phyloP scores from a whole-genome alignment of 208 protist genomes.

The Leptomonas seymouri region DNA sequence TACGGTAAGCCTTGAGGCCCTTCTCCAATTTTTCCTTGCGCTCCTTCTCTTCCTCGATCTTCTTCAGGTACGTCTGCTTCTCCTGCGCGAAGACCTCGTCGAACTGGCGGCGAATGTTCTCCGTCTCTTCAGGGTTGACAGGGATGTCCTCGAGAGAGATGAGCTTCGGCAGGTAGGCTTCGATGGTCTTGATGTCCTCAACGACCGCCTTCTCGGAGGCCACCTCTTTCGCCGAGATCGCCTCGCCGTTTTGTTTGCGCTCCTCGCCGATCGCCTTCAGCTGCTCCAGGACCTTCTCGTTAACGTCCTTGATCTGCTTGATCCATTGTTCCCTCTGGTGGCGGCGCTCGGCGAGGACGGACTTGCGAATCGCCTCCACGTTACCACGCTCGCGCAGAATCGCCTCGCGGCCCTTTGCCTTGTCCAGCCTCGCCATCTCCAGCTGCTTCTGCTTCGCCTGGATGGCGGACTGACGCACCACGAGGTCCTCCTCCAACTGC shows the following conservation, averaged over 20 bases:
- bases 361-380: conserved; percentile 76
- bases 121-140: conserved; percentile 84
- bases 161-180: conserved; percentile 88
- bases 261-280: conserved; percentile 70
- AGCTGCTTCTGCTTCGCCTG: conserved; percentile 83
- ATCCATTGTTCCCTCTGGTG: conserved; percentile 91
- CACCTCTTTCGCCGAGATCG: conserved; percentile 67
- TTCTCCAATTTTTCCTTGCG: conserved; percentile 91
- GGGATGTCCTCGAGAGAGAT: conserved; percentile 88
- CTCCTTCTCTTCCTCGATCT: conserved; percentile 84
- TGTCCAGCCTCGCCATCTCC: conserved; percentile 88
- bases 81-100: conserved; percentile 87
- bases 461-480: conserved; percentile 70
- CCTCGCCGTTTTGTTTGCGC: conserved; percentile 72
- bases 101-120: conserved; percentile 87
- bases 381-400: conserved; percentile 76
- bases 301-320: conserved; percentile 89
- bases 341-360: conserved; percentile 68
- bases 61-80: conserved; percentile 74
- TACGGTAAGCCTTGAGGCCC: conserved; percentile 82
- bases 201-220: conserved; percentile 74
- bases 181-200: conserved; percentile 85
- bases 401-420: conserved; percentile 81
- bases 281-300: conserved; percentile 84
- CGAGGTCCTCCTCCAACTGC: conserved; percentile 84